Percentiles rank a stretch among this genome's conserved stretches.
These are phyloP conservation scores for Gloeophyllum trabeum DNA, from an alignment of 768 basidiomycete species.

Conservation along the genomic window DNA sequence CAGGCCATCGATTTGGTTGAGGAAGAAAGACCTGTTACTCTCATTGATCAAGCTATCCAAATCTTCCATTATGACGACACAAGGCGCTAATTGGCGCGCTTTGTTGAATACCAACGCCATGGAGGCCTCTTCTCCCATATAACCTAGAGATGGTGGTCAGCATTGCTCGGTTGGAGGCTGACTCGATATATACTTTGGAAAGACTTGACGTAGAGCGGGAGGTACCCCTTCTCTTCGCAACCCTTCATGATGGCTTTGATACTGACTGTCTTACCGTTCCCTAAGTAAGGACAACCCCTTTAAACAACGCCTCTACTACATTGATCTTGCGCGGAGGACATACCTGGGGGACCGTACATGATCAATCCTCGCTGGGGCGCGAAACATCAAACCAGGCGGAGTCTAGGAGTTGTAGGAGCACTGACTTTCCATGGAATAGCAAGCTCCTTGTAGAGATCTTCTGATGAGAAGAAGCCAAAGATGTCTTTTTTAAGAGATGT, in stretches of 20 bases:
- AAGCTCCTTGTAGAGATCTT: conserved; percentile 60
- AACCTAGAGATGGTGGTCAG: conserved; percentile 23
- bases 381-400: background rate
- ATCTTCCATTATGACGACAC: conserved; percentile 53
- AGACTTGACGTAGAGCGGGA: conserved; percentile 73
- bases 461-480: conserved; percentile 70
- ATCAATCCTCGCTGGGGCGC: conserved; percentile 60
- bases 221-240: conserved; percentile 48
- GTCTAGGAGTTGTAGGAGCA: background rate
- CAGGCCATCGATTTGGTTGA: conserved; percentile 78
- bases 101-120: conserved; percentile 63
- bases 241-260: conserved; percentile 76
- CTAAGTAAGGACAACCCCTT: conserved; percentile 20
- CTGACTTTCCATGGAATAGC: conserved; percentile 76
- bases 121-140: conserved; percentile 47
- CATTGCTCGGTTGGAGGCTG: conserved; percentile 1
- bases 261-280: conserved; percentile 80
- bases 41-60: conserved; percentile 76
- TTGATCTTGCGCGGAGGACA: conserved; percentile 4
- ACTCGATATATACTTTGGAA: conserved; percentile 44
- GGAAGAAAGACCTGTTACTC: conserved; percentile 73
- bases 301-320: background rate
- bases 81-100: conserved; percentile 61
- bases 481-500: conserved; percentile 65
- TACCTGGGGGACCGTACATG: conserved; percentile 73